Evolutionary conservation across 75 land plant species (phyloP), one percentile per base, ranked within the genome.

Genomic region (Pseudotsuga menziesii): DNA sequence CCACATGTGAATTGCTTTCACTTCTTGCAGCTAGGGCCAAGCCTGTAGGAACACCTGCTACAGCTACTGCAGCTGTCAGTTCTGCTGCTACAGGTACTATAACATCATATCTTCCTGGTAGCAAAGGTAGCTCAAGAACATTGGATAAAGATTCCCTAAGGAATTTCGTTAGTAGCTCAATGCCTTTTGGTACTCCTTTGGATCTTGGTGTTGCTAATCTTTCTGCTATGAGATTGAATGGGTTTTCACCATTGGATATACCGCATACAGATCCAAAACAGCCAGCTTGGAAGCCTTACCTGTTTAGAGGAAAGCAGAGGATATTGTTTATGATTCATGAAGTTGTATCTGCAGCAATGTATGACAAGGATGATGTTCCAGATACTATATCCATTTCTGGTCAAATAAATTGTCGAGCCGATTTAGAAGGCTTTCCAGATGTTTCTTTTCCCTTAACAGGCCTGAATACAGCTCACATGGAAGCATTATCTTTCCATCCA

Each of bases 241-340:
- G 95, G 0, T 97, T 97, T 76, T 82, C 93, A 27, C 58, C 88
- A 55, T 72, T 78, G 62, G 99, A 96, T 83, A 36, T 85, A 36
- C 98, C 99, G 55, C 90, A 88, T 44, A 55, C 82, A 57, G 95
- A 90, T 13, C 81, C 84, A 36, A 90, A 87, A 75, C 98, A 92
- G 77, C 99, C 99, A 70, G 93, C 93, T 44, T 94, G 99, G 99
- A 97, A 97, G 82, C 99, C 99, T 26, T 94, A 92, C 81, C 84
- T 94, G 11, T 92, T 86, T 81, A 92, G 79, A 76, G 97, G 94
- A 94, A 94, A 87, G 81, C 95, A 94, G 72, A 88, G 92, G 57
- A 76, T 97, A 60, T 62, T 91, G 25, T 94, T 94, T 58, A 88
- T 90, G 20, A 77, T 94, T 75, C 85, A 86, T 77, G 99, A 94